These are phyloP conservation scores for Phytophthora pseudosyringae DNA, from an alignment of 352 stramenopile species.

Conservation along the genomic window DNA sequence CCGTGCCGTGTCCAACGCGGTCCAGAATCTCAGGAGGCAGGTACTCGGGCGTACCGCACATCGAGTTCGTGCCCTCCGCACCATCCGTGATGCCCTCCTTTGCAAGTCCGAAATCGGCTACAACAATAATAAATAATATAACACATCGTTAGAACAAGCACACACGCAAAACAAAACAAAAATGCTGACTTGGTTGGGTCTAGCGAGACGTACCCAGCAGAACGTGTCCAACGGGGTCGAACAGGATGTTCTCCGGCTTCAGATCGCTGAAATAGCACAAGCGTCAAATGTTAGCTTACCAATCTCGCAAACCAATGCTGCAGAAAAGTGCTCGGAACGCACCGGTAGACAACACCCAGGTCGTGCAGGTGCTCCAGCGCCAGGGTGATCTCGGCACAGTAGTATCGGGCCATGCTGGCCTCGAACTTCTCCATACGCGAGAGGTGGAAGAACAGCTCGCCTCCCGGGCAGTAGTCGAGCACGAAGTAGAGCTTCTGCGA, in stretches of 20 bases:
- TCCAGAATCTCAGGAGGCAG: conserved; percentile 93
- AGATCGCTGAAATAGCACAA: conserved; percentile 53
- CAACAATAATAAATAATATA: conserved; percentile 8
- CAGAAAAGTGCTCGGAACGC: conserved; percentile 4
- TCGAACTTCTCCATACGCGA: conserved; percentile 91
- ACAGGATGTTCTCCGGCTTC: conserved; percentile 90
- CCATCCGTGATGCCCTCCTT: conserved; percentile 89
- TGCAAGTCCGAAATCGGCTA: conserved; percentile 88
- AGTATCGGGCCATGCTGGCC: conserved; percentile 89
- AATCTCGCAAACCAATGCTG: not conserved
- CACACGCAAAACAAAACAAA: not conserved
- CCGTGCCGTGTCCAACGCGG: conserved; percentile 89
- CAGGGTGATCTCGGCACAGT: conserved; percentile 91
- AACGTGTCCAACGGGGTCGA: conserved; percentile 77
- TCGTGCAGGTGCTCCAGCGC: conserved; percentile 91
- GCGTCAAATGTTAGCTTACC: conserved; percentile 11
- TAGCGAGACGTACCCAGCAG: conserved; percentile 50
- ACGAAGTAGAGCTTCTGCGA: conserved; percentile 93
- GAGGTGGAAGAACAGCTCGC: conserved; percentile 92
- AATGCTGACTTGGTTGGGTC: not conserved
- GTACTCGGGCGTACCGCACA: conserved; percentile 94
- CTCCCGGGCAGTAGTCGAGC: conserved; percentile 91
- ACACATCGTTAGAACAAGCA: not conserved
- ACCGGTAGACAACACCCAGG: conserved; percentile 89
- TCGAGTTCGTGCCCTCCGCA: conserved; percentile 86